Conservation (phyloP, 441 rosid species). For the Gossypium schwendimanii region DNA sequence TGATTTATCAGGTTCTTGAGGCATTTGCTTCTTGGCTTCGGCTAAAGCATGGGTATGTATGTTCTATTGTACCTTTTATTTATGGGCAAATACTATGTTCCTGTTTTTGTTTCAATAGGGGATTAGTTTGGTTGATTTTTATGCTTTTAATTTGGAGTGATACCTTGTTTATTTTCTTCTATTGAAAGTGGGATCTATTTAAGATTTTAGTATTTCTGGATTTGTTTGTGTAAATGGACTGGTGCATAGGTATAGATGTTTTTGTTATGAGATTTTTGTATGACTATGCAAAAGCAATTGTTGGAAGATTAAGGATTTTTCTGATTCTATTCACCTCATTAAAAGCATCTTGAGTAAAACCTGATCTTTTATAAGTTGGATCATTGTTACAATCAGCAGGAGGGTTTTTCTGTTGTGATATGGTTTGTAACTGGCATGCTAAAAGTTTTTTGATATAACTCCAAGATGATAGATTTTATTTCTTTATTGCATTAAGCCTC, state of each 20-base stretch:
- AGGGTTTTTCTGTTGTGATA: background rate
- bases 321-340: background rate
- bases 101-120: background rate
- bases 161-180: background rate
- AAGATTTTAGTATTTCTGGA: background rate
- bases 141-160: background rate
- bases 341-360: background rate
- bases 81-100: background rate
- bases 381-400: background rate
- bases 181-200: background rate
- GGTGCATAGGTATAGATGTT: background rate
- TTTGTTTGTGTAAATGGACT: background rate
- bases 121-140: slow-evolving; percentile 5
- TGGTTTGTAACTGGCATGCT: slow-evolving; percentile 3
- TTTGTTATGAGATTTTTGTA: background rate
- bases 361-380: background rate
- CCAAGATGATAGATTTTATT: background rate
- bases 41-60: slow-evolving; percentile 71
- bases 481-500: background rate
- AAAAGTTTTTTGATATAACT: background rate
- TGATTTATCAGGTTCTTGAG: slow-evolving; percentile 82
- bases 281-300: background rate
- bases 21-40: slow-evolving; percentile 99
- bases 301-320: background rate
- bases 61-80: slow-evolving; percentile 11